Evolutionary conservation across 352 stramenopile species (phyloP).

Genomic region (Phytophthora citrophthora): DNA sequence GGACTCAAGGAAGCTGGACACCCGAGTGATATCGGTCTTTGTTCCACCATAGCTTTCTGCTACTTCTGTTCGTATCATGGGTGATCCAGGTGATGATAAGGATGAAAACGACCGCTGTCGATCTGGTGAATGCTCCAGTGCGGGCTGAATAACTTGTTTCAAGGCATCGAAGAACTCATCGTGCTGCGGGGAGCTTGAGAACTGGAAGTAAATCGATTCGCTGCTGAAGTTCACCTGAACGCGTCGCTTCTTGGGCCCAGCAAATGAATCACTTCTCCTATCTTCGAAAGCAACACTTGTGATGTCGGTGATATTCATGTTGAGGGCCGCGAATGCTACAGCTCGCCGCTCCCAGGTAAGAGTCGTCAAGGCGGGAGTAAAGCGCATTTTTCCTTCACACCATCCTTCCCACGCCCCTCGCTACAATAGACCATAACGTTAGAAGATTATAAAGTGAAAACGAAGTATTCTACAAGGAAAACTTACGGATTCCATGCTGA

Average conservation of each 20-base stretch:
- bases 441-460: too few species aligned
- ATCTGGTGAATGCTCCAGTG: neutral
- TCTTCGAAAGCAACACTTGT: conserved; percentile 20
- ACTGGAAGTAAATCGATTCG: conserved; percentile 23
- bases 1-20: conserved; percentile 2
- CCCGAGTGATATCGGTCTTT: neutral
- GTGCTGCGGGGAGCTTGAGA: conserved; percentile 12
- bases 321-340: conserved; percentile 24
- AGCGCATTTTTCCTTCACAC: conserved; percentile 32
- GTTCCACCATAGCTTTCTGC: neutral
- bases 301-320: conserved; percentile 30
- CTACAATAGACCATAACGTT: conserved; percentile 4
- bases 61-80: too few species aligned
- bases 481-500: conserved; percentile 29
- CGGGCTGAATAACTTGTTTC: conserved; percentile 14
- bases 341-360: conserved; percentile 29
- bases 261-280: neutral
- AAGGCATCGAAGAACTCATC: conserved; percentile 24
- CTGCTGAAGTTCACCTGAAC: conserved; percentile 23
- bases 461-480: too few species aligned
- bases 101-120: conserved; percentile 7
- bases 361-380: conserved; percentile 14
- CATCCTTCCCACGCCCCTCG: conserved; percentile 33
- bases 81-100: conserved; percentile 4
- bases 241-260: conserved; percentile 1